Percentiles rank a stretch among this genome's conserved stretches.
Conservation (phyloP, 495 filamentous ascomycete genomes). For the Penicillium antarcticum region DNA sequence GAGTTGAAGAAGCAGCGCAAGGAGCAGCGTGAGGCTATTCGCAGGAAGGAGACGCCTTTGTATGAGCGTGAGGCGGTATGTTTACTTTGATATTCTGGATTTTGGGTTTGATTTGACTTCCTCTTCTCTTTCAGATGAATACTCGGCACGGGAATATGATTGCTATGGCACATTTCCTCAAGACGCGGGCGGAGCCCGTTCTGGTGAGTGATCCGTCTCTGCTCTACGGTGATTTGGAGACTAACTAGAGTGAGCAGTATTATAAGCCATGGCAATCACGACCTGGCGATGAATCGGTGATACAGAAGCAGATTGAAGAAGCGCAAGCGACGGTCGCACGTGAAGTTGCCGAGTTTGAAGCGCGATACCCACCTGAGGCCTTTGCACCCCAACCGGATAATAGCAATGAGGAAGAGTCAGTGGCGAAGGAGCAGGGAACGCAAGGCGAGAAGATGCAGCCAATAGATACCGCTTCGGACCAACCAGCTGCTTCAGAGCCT, state of each 20-base stretch:
- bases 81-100: constrained; percentile 5
- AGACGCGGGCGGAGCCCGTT: constrained; percentile 69
- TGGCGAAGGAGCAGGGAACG: neutral
- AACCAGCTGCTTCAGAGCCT: constrained; percentile 14
- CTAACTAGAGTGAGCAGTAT: constrained; percentile 52
- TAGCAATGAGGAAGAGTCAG: neutral
- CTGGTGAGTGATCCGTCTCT: constrained; percentile 58
- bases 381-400: neutral
- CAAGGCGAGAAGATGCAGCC: neutral
- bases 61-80: constrained; percentile 79
- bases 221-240: too few species aligned
- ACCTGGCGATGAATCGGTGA: constrained; percentile 56
- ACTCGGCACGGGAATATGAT: constrained; percentile 71
- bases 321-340: constrained; percentile 48
- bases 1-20: constrained; percentile 63
- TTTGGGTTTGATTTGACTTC: neutral
- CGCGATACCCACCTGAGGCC: constrained; percentile 12
- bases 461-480: neutral
- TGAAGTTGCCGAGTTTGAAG: constrained; percentile 51
- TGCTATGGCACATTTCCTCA: constrained; percentile 69
- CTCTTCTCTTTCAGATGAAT: constrained; percentile 59
- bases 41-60: constrained; percentile 67
- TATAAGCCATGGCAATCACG: constrained; percentile 85
- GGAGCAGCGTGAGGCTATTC: constrained; percentile 55
- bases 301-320: constrained; percentile 58